Conservation (phyloP, 2,329 filamentous ascomycete genomes). For the Hawksworthiomyces lignivorus region DNA sequence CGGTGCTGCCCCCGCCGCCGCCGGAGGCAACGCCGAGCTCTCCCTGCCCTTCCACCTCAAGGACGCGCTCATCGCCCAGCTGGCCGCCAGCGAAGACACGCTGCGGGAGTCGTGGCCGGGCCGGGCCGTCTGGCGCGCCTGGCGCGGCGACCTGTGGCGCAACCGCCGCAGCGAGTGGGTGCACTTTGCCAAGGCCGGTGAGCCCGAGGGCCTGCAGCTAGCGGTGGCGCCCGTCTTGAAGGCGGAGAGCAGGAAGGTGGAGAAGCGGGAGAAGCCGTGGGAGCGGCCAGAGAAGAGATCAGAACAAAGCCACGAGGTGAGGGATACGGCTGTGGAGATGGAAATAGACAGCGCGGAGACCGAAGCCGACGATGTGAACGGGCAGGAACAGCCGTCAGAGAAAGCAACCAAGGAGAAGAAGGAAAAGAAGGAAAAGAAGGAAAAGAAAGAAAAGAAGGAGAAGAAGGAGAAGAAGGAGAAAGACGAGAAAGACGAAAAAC, state of each 20-base stretch:
- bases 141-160: constrained; percentile 52
- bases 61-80: constrained; percentile 43
- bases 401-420: too few relatives aligned
- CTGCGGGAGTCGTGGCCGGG: constrained; percentile 48
- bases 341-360: too few relatives aligned
- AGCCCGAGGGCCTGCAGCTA: constrained; percentile 24
- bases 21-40: constrained; percentile 31
- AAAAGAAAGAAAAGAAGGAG: too few relatives aligned
- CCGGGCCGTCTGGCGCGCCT: constrained; percentile 48
- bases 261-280: too few relatives aligned
- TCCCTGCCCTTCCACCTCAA: constrained; percentile 49
- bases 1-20: constrained; percentile 20
- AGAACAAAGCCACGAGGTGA: too few relatives aligned
- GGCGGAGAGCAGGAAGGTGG: neutral
- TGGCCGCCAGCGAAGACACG: constrained; percentile 39
- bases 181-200: constrained; percentile 46
- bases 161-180: constrained; percentile 47
- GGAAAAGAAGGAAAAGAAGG: too few relatives aligned
- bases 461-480: too few relatives aligned
- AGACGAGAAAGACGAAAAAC: too few relatives aligned
- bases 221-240: constrained; percentile 31
- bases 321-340: too few relatives aligned
- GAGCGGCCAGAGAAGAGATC: too few relatives aligned
- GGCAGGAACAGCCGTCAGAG: too few relatives aligned
- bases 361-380: too few relatives aligned